Base-by-base conservation (phyloP, 2,329 filamentous ascomycete genomes). In the Orbilia javanica region DNA sequence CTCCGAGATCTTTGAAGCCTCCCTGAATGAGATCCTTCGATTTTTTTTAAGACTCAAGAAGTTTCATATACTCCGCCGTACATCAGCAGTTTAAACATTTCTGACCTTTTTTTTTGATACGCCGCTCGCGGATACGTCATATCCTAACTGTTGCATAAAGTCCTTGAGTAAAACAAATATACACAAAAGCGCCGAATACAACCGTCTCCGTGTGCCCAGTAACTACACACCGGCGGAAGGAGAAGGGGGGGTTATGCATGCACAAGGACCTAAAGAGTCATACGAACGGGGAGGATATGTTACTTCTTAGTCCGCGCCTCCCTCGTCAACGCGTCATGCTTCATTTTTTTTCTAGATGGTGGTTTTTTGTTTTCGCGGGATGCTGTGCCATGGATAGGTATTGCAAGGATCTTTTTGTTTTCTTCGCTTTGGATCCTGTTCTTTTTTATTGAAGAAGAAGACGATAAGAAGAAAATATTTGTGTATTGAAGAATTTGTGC, bases 251-350 rank as follows among this genome's bases (percentile, higher is more conserved):
- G n/a, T n/a, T n/a, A n/a, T n/a, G 34, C 34, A 6, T 6, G 39
- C 4, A 18, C 39, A 46, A 46, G n/a, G n/a, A 46, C n/a, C 5
- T 20, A 18, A 48, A 60, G 64, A 48, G 69, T 73, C 69, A 73
- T 65, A 29, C 31, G 57, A 57, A 52, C 20, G 27, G 18, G 11
- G 6, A 13, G n/a, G 22, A n/a, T n/a, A n/a, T 53, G 15, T 31
- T 53, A n/a, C 4, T 31, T 53, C 13, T 4, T 7, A 18, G n/a
- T 31, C 69, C 60, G 69, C 69, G 69, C 69, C 69, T 73, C 69
- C 42, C 27, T 29, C 18, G 69, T 60, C 62, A 57, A 73, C 69
- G 60, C 69, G 69, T 73, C 69, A 73, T 50, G 60, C 60, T 73
- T 62, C 39, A 65, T 48, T 53, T 62, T 27, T 42, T 44, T 52